Base-by-base conservation (phyloP, 306 rosid genomes). In the Rosa rugosa region DNA sequence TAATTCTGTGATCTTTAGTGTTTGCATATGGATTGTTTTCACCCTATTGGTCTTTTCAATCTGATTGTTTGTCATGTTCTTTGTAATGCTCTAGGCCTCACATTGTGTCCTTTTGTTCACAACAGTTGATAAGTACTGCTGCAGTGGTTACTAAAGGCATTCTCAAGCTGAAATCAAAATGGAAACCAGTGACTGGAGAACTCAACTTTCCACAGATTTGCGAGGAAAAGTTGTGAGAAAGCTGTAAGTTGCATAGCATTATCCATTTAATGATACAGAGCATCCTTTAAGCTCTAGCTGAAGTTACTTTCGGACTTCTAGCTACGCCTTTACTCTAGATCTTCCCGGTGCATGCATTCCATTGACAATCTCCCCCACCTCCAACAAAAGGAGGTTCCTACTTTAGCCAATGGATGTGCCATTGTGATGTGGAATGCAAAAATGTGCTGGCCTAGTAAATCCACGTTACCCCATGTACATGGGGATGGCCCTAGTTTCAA, bases 181-280 rank as follows among this genome's bases (percentile, higher is more conserved):
- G 77, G 77, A 74, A 22, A 31, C 77, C 1, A 3, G 46, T 5
- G 49, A 74, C 63, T 74, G 77, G 68, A 74, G 77, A 74, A 74
- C 69, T 40, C 16, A 57, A 41, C 45, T 74, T 40, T 18, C 67
- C 45, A 47, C n/a, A 74, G 68, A 41, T 23, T 12, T 46, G 14
- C 77, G 69, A 56, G 53, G 25, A 41, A 56, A 57, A n/a, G 7
- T 57, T 74, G 53, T 74, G 38, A 56, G 20, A 22, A 74, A 41
- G 40, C 23, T 74, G 77, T 56, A 74, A 74, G 77, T 73, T 74
- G 69, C 63, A 74, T 74, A n/a, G 36, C 66, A 73, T 73, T 41
- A 41, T 41, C 38, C 38, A 12, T 60, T 23, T 25, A 60, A 25
- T 11, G 6, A 60, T 11, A 25, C 63, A 56, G 27, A 20, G 23